These are phyloP conservation scores for Aspergillus intermedius DNA, from an alignment of 2,329 filamentous ascomycete genomes.

Conservation along the genomic window DNA sequence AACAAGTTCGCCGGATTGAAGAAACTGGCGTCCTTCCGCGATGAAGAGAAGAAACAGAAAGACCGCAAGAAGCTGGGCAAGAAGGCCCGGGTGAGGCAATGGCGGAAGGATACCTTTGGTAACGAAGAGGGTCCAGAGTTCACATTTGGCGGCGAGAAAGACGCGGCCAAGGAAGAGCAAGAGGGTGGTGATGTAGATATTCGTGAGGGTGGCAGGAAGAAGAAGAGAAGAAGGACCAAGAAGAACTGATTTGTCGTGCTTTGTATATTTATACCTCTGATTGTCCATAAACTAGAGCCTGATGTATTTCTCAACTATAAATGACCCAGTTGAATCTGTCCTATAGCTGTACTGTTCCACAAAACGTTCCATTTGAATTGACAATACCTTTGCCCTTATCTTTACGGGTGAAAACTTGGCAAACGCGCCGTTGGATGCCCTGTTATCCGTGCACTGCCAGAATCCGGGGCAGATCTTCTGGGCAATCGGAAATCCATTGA, in stretches of 20 bases:
- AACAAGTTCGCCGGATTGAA: constrained; percentile 92
- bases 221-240: constrained; percentile 42
- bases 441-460: too few species aligned
- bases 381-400: too few species aligned
- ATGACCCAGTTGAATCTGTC: neutral
- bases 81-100: constrained; percentile 83
- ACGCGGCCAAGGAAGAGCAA: constrained; percentile 10
- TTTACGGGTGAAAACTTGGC: too few species aligned
- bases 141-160: constrained; percentile 21
- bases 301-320: neutral
- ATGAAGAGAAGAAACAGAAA: constrained; percentile 78
- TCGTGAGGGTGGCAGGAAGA: constrained; percentile 33
- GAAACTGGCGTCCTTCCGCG: constrained; percentile 85
- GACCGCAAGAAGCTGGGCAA: constrained; percentile 87
- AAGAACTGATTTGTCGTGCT: constrained; percentile 26
- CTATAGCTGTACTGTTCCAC: neutral
- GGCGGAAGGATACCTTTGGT: constrained; percentile 66
- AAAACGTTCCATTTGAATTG: too few species aligned
- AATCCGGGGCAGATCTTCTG: too few species aligned
- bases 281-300: neutral
- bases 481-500: too few species aligned
- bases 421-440: too few species aligned
- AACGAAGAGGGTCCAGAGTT: constrained; percentile 47
- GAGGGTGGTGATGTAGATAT: constrained; percentile 32
- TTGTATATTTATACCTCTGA: neutral